Conservation (phyloP, 2,329 filamentous ascomycete species). For the Xylaria sp. region DNA sequence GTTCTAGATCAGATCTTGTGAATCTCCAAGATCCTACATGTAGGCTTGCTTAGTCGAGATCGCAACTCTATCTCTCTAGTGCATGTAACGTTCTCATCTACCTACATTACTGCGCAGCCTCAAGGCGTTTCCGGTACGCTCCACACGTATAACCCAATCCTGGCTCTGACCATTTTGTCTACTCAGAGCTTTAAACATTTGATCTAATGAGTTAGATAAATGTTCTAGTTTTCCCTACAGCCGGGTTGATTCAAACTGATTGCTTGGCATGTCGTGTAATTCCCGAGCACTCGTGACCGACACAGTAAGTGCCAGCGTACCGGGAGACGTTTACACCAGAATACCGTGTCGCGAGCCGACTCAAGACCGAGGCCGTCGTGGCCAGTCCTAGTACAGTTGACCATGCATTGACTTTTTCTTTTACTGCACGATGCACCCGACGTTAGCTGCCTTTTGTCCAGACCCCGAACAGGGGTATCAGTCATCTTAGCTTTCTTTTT, state of each 20-base stretch:
- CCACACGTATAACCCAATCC: conserved; percentile 8
- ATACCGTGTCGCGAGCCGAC: conserved; percentile 24
- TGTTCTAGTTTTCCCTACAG: background rate
- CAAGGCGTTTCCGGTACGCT: background rate
- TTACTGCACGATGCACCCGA: conserved; percentile 8
- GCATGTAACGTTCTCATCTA: background rate
- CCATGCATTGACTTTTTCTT: conserved; percentile 10
- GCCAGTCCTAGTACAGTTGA: background rate
- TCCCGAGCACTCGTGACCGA: conserved; percentile 19
- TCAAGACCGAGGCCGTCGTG: conserved; percentile 5
- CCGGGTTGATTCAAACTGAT: conserved; percentile 5
- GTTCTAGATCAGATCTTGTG: conserved; percentile 10
- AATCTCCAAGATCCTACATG: background rate
- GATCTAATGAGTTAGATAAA: background rate
- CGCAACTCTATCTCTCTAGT: background rate
- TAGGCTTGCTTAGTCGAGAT: background rate
- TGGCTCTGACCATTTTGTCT: background rate
- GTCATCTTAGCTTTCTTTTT: background rate
- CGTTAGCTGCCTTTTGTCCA: background rate
- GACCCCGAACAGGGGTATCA: background rate
- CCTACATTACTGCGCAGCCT: background rate
- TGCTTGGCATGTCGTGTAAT: conserved; percentile 9
- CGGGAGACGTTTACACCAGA: conserved; percentile 7
- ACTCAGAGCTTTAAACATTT: conserved; percentile 5
- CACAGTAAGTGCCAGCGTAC: conserved; percentile 15